phyloP scores from a whole-genome alignment of 2,329 filamentous ascomycete genomes.

The Zymoseptoria brevis region DNA sequence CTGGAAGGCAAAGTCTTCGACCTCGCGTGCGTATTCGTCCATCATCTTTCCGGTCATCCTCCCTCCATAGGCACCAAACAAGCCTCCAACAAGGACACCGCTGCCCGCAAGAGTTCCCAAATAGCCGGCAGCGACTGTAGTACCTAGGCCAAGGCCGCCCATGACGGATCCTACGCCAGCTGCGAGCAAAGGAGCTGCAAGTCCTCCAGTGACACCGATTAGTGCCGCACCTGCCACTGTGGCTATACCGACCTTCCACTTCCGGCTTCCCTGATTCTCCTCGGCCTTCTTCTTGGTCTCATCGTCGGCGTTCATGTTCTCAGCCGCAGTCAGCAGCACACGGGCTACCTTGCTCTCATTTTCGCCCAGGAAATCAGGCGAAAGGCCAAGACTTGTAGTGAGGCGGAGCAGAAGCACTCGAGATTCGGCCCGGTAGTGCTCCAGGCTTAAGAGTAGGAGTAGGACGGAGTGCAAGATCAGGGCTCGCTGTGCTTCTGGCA shows the following conservation, averaged over 20 bases:
- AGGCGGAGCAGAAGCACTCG: constrained; percentile 30
- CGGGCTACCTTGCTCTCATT: constrained; percentile 62
- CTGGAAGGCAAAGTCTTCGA: constrained; percentile 82
- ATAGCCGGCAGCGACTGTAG: constrained; percentile 66
- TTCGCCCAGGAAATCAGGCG: constrained; percentile 25
- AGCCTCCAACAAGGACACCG: constrained; percentile 66
- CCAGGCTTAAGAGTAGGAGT: constrained; percentile 32
- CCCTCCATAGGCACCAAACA: constrained; percentile 88
- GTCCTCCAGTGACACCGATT: constrained; percentile 72
- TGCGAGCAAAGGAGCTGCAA: constrained; percentile 68
- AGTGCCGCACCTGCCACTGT: constrained; percentile 80
- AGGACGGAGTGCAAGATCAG: constrained; percentile 32
- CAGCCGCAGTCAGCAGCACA: constrained; percentile 66
- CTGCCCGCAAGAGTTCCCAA: constrained; percentile 75
- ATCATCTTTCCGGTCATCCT: constrained; percentile 79
- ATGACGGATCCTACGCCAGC: constrained; percentile 74
- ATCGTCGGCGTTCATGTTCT: constrained; percentile 66
- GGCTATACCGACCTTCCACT: constrained; percentile 78
- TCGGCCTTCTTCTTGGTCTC: constrained; percentile 67
- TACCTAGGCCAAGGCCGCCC: constrained; percentile 66
- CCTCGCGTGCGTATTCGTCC: constrained; percentile 76
- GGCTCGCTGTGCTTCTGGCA: constrained; percentile 30
- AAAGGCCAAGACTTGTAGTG: constrained; percentile 28
- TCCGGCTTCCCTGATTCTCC: constrained; percentile 55
- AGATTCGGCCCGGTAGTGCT: constrained; percentile 33